Evolutionary conservation across 2,329 filamentous ascomycete species (phyloP).

Genomic region (Scedosporium dehoogii): DNA sequence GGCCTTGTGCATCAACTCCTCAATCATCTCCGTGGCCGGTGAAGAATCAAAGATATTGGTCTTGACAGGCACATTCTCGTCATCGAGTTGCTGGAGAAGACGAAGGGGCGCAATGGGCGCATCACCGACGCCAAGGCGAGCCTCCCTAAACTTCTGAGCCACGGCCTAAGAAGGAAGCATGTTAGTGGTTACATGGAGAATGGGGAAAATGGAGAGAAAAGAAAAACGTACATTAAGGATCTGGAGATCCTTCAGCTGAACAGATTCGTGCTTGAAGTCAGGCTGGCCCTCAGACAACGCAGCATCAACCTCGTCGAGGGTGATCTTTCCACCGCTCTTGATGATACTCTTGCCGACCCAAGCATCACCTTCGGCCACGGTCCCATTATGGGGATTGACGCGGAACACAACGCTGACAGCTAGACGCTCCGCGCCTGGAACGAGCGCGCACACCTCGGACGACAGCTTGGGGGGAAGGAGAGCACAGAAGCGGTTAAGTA

Average conservation of each 20-base stretch:
- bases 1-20: conserved; percentile 89
- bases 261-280: conserved; percentile 52
- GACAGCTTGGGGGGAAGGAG: conserved; percentile 83
- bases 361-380: conserved; percentile 71
- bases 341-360: conserved; percentile 93
- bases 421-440: conserved; percentile 79
- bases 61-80: conserved; percentile 95
- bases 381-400: conserved; percentile 70
- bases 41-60: conserved; percentile 93
- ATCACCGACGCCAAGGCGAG: conserved; percentile 69
- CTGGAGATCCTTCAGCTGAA: conserved; percentile 67
- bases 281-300: conserved; percentile 54
- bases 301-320: conserved; percentile 76
- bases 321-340: conserved; percentile 79
- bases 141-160: conserved; percentile 82
- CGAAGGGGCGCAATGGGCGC: conserved; percentile 77
- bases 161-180: conserved; percentile 42
- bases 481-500: conserved; percentile 80
- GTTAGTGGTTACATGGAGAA: conserved; percentile 12
- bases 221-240: conserved; percentile 54
- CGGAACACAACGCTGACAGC: conserved; percentile 90
- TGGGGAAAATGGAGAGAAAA: neutral
- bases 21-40: conserved; percentile 80
- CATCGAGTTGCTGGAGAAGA: conserved; percentile 85
- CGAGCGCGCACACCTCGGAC: conserved; percentile 77